Percentiles rank a stretch among this genome's conserved stretches.
These are phyloP conservation scores for Lactarius indigo DNA, from an alignment of 768 basidiomycete genomes.

Conservation along the genomic window DNA sequence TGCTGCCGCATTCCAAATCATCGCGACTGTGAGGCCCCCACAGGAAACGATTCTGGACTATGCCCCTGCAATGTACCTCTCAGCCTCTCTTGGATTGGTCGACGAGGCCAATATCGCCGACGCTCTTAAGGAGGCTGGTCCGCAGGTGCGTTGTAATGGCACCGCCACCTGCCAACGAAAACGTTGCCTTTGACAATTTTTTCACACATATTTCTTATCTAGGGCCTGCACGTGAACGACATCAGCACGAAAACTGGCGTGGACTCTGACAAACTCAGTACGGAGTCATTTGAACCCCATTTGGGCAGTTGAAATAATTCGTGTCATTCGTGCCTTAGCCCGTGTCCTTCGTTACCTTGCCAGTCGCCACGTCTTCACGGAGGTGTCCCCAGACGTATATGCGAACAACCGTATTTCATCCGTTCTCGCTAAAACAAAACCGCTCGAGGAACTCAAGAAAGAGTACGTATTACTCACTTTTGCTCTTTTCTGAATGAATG, in stretches of 20 bases:
- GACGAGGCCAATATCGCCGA: constrained; percentile 12
- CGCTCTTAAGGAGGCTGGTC: constrained; percentile 8
- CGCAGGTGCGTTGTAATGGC: constrained; percentile 4
- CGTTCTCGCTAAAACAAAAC: constrained; percentile 33
- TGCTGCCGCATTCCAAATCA: constrained; percentile 12
- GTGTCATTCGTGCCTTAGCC: constrained; percentile 27
- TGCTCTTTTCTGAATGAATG: background rate
- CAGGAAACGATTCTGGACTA: constrained; percentile 4
- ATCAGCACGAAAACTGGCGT: constrained; percentile 5
- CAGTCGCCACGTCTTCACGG: constrained; percentile 38
- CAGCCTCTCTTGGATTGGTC: constrained; percentile 6
- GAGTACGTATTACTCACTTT: background rate
- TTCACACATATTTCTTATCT: background rate
- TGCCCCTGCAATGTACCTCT: constrained; percentile 6
- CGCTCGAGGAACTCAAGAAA: constrained; percentile 24
- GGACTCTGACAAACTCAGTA: constrained; percentile 12
- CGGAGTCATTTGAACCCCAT: background rate
- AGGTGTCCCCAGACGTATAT: constrained; percentile 38
- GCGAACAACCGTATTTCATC: constrained; percentile 39
- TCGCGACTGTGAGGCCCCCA: constrained; percentile 8
- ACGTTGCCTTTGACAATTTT: background rate
- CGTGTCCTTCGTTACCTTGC: constrained; percentile 40
- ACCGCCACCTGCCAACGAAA: too few species aligned
- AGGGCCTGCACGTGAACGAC: constrained; percentile 19
- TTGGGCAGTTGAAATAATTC: background rate